These are phyloP conservation scores for Juglanconis sp. DNA, from an alignment of 2,329 filamentous ascomycete species.

Conservation along the genomic window DNA sequence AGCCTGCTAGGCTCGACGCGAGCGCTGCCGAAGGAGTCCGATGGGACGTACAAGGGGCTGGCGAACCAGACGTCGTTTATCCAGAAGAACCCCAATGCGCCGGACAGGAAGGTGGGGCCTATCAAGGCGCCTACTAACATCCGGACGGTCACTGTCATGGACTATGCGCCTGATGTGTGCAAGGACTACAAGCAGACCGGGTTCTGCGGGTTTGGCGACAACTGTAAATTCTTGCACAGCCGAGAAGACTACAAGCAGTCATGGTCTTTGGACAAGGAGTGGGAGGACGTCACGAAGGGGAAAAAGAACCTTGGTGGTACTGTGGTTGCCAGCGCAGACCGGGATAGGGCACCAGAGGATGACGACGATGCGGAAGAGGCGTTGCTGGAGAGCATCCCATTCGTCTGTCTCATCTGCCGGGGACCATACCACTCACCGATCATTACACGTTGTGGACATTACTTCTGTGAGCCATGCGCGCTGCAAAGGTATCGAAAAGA, in stretches of 20 bases:
- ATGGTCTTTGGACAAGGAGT: constrained; percentile 93
- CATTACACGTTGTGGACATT: constrained; percentile 88
- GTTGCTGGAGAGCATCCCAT: constrained; percentile 79
- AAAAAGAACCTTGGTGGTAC: constrained; percentile 62
- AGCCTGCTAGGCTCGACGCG: constrained; percentile 59
- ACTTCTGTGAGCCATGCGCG: constrained; percentile 91
- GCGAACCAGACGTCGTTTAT: constrained; percentile 73
- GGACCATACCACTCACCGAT: constrained; percentile 75
- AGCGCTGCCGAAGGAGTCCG: constrained; percentile 36
- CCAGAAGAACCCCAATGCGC: constrained; percentile 74
- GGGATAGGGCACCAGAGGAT: constrained; percentile 30
- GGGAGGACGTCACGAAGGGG: constrained; percentile 79
- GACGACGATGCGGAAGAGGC: constrained; percentile 60
- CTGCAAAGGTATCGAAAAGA: constrained; percentile 82
- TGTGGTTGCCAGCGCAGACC: constrained; percentile 57
- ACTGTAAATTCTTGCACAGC: constrained; percentile 77
- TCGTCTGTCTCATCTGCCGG: constrained; percentile 84
- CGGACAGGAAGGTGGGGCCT: constrained; percentile 70
- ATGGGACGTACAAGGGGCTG: constrained; percentile 74
- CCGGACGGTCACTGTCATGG: constrained; percentile 82
- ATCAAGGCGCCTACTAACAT: constrained; percentile 87
- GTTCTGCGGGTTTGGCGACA: constrained; percentile 65
- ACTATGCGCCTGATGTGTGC: constrained; percentile 90
- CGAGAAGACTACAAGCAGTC: constrained; percentile 82
- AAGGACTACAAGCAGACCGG: constrained; percentile 67